These are phyloP conservation scores for Penicillium ucsense DNA, from an alignment of 495 filamentous ascomycete species.

Conservation along the genomic window DNA sequence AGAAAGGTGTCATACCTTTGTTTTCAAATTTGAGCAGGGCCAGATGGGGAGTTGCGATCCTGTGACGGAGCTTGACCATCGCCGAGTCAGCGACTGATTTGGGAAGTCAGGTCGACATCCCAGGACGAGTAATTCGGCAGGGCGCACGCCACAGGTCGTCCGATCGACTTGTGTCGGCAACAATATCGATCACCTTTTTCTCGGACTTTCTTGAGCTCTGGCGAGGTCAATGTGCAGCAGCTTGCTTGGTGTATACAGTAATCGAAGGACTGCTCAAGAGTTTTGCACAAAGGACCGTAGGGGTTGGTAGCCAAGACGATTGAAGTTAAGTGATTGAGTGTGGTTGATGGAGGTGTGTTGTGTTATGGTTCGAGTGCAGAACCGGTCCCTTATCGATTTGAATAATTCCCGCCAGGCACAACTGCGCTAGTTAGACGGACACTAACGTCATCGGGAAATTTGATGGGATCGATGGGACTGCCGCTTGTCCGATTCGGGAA, in stretches of 20 bases:
- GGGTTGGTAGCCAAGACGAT: background rate
- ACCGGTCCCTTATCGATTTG: background rate
- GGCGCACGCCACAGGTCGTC: background rate
- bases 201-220: too few relatives aligned
- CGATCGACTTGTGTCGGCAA: background rate
- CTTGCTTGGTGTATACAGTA: background rate
- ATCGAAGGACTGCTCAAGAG: background rate
- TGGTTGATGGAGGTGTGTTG: background rate
- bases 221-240: background rate
- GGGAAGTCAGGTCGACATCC: conserved; percentile 6
- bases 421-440: background rate
- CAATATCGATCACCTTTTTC: background rate
- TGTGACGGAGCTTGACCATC: conserved; percentile 24
- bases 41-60: conserved; percentile 17
- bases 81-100: conserved; percentile 14
- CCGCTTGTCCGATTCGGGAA: too few relatives aligned
- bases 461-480: background rate
- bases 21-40: conserved; percentile 18
- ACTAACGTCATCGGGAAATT: background rate
- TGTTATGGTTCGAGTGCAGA: background rate
- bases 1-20: conserved; percentile 1
- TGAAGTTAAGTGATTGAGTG: background rate
- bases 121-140: background rate
- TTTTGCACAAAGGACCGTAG: background rate
- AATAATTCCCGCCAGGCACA: background rate